Evolutionary conservation across 1,284 basidiomycete species (phyloP), one percentile per base, ranked within the genome.

Genomic region (Ganoderma meredithae): DNA sequence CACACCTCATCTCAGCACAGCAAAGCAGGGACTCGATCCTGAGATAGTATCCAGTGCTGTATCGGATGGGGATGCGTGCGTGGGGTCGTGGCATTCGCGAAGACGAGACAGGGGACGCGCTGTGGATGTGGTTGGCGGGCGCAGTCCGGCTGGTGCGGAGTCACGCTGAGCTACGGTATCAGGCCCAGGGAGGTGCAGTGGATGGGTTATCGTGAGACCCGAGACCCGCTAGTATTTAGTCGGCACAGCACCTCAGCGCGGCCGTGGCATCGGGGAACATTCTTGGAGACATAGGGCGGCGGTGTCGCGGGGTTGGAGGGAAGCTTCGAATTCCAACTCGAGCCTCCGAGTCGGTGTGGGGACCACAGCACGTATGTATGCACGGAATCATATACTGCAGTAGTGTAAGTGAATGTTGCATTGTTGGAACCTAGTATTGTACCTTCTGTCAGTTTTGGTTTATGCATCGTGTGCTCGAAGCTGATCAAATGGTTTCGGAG

Each of bases 1-100:
- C 89, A 44, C 90, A 91, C 76, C 81, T 85, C 19, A 84, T 86
- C 60, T 55, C 72, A 36, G 39, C 39, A 3, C 69, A 49, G 47
- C 47, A 63, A 44, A 55, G 69, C 52, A 67, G 66, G 49, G 74
- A 75, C 56, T 39, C 69, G 7, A 44, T 55, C 17, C 2, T 59
- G 60, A 70, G 62, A 7, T 36, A 36, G 36, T 36, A 36, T 31
- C 27, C 36, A 36, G 36, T 36, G 9, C 36, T 36, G 69, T 71
- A 70, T 44, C 7, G 56, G 5, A 12, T n/a, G 17, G 15, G 5
- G 44, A 33, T 39, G 61, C 19, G 19, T 36, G 36, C 36, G 36
- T 36, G 36, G 36, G 36, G 41, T 31, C 13, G 25, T 41, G 7
- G 40, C n/a, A 22, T 2, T 36, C 58, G 41, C n/a, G 19, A n/a